Evolutionary conservation across 345 rosid species (phyloP), one percentile per base, ranked within the genome.

Genomic region (Populus pruinosa): DNA sequence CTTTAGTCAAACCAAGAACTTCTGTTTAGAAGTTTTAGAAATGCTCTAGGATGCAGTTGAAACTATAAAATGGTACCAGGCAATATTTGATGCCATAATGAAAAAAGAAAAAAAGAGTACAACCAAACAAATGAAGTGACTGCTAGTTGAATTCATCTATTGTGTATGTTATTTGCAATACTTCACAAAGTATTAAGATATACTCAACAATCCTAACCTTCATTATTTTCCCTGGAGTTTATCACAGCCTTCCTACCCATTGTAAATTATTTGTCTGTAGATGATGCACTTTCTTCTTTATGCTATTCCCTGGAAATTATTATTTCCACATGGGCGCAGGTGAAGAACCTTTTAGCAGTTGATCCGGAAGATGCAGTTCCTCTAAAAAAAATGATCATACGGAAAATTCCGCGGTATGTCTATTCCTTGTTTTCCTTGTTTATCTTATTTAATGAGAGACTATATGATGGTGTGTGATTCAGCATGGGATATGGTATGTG

Each of bases 341-440:
- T 91, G 61, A 93, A 95, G 81, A 95, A 91, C 85, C 96, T 95
- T n/a, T 84, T 93, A 78, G 77, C 93, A 44, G 95, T 95, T 80
- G 91, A 93, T 89, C 88, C 87, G 44, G 84, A 86, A 69, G 90
- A 85, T 72, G 87, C 90, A 21, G 94, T 92, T 82, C 93, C 97
- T 49, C 59, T 95, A 63, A 88, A 96, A 80, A 95, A 86, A 87
- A 93, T 93, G 94, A 83, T 78, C 81, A 87, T 95, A 79, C 85
- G 99, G 85, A 95, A 90, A 88, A 95, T 95, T 74, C 98, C 99
- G 2, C 87, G 97, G 98, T 92, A 86, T 13, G 8, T 49, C 53
- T 25, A 17, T 72, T 73, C 35, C 39, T n/a, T 43, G 27, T 20
- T 38, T 33, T 43, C 17, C 25, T 56, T 71, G 47, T 49, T 44